These are phyloP conservation scores for Torulaspora globosa DNA, from an alignment of 1,139 yeast genomes.

Conservation along the genomic window DNA sequence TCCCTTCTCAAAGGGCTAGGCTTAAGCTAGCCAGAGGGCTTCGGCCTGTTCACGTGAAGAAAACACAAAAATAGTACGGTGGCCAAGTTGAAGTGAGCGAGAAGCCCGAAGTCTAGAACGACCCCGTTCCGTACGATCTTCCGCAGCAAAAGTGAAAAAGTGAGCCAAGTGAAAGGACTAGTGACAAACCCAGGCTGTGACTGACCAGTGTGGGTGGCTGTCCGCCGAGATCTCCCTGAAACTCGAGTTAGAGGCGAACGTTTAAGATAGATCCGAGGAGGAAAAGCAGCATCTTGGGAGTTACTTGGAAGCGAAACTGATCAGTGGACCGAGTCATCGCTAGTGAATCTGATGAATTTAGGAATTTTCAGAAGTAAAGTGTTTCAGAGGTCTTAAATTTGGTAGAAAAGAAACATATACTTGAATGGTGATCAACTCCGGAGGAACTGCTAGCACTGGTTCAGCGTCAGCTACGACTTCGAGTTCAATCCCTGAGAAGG, in stretches of 20 bases:
- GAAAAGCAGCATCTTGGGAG: too few relatives aligned
- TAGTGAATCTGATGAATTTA: background rate
- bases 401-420: background rate
- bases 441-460: background rate
- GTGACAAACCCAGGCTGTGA: background rate
- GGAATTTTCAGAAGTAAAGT: background rate
- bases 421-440: slow-evolving; percentile 1
- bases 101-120: slow-evolving; percentile 5
- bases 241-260: background rate
- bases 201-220: background rate
- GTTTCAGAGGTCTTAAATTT: background rate
- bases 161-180: background rate
- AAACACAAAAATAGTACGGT: slow-evolving; percentile 4
- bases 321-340: background rate
- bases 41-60: background rate
- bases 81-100: background rate
- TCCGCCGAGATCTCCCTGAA: background rate
- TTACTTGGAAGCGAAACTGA: background rate
- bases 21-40: background rate
- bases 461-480: slow-evolving; percentile 1
- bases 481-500: background rate
- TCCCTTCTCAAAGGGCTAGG: background rate
- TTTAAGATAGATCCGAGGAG: background rate
- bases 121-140: slow-evolving; percentile 4
- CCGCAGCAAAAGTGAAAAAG: slow-evolving; percentile 7